A percentile compares a stretch with the other conserved stretches of the same genome.
Conservation (phyloP, 2,329 filamentous ascomycete species). For the Ophioceras dolichostomum region DNA sequence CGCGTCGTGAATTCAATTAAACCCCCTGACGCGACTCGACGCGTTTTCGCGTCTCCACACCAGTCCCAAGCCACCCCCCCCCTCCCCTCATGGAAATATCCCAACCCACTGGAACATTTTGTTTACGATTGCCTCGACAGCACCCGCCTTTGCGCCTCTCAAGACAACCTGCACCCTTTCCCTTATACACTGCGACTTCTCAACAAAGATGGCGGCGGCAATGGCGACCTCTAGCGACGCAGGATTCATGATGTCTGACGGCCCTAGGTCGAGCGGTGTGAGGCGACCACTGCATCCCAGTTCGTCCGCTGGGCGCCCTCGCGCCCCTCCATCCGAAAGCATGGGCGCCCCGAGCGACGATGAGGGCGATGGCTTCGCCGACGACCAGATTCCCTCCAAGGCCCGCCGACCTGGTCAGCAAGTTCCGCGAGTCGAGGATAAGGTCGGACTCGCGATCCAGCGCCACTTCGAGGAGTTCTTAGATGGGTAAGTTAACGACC, state of each 20-base stretch:
- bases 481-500: constrained; percentile 44
- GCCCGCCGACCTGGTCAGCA: constrained; percentile 34
- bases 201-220: constrained; percentile 9
- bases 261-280: constrained; percentile 22
- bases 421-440: constrained; percentile 64
- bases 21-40: constrained; percentile 10
- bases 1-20: constrained; percentile 5
- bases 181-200: too few species aligned
- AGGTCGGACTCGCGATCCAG: constrained; percentile 62
- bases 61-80: not conserved
- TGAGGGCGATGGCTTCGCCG: constrained; percentile 48
- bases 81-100: not conserved
- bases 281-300: constrained; percentile 32
- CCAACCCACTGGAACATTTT: too few species aligned
- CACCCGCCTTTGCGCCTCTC: too few species aligned
- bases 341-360: constrained; percentile 48
- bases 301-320: constrained; percentile 38
- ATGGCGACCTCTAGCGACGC: constrained; percentile 44
- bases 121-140: too few species aligned
- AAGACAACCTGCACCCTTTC: too few species aligned
- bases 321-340: constrained; percentile 51
- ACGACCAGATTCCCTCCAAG: constrained; percentile 47
- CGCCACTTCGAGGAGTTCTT: constrained; percentile 71
- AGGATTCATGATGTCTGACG: constrained; percentile 46
- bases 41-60: constrained; percentile 5